phyloP scores from a whole-genome alignment of 108 stramenopile species.

The Nitzschia sp. region DNA sequence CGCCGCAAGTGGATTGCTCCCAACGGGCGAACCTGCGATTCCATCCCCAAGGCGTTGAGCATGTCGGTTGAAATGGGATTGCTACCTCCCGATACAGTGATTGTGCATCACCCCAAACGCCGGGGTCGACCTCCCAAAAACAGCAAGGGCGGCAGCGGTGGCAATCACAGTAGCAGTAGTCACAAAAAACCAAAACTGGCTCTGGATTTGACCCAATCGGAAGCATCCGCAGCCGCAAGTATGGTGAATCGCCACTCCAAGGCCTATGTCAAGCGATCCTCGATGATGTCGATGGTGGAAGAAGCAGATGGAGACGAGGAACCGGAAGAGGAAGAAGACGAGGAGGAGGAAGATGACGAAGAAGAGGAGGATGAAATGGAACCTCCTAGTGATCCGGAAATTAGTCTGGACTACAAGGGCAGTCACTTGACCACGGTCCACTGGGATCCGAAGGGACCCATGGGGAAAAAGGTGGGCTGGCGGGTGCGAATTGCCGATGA shows the following conservation, averaged over 20 bases:
- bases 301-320: conserved; percentile 10
- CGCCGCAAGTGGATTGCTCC: conserved; percentile 62
- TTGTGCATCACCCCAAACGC: conserved; percentile 30
- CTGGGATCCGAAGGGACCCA: conserved; percentile 52
- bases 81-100: conserved; percentile 46
- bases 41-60: conserved; percentile 58
- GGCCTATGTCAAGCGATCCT: conserved; percentile 6
- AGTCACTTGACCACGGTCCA: conserved; percentile 47
- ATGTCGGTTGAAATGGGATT: conserved; percentile 61
- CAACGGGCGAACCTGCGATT: conserved; percentile 52
- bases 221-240: neutral
- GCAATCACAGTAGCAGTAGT: neutral
- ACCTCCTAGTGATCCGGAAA: conserved; percentile 50
- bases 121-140: conserved; percentile 24
- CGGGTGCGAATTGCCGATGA: conserved; percentile 42
- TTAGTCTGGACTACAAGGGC: conserved; percentile 23
- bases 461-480: conserved; percentile 53
- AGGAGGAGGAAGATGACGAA: conserved; percentile 24
- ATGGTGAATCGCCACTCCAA: conserved; percentile 1
- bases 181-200: conserved; percentile 24
- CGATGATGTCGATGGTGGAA: neutral
- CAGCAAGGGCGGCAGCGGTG: neutral
- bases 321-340: conserved; percentile 5
- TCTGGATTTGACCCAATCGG: conserved; percentile 29
- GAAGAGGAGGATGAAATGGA: conserved; percentile 32